Evolutionary conservation across 805 yeast species (phyloP), one percentile per base, ranked within the genome.

Genomic region (Candida ovalis): DNA sequence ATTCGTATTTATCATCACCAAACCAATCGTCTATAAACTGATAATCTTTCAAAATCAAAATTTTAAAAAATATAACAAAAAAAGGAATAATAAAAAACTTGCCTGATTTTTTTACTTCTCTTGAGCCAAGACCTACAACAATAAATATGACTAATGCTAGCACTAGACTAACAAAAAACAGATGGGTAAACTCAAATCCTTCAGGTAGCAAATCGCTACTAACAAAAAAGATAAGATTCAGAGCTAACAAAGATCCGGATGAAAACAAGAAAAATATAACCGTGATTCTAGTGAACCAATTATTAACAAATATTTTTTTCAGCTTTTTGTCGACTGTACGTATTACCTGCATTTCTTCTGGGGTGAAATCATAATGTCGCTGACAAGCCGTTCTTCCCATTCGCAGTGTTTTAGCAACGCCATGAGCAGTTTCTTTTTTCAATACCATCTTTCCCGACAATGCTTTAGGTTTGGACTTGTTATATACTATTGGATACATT

Each of bases 21-120:
- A 46, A 54, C 58, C 57, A 54, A 44, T 53, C 55, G 46, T 54
- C 48, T 10, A 53, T 21, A 30, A 53, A 50, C 18, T 40, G 4
- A 40, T 54, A 54, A 10, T 39, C 21, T 15, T 40, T 33, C 22
- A 43, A 28, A 35, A 50, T 35, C n/a, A 48, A 4, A 19, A 47
- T 42, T 24, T 43, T 50, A 44, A 50, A 45, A 38, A 49, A 50
- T 6, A 53, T 54, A 2, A 33, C 43, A 18, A 53, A 10, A 36
- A 42, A 54, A 9, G 53, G 47, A n/a, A 41, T 44, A 2, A 53
- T 45, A 7, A 19, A 27, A 37, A 39, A 45, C 10, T 43, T 35
- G 4, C 54, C 55, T 17, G 43, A 25, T 21, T 50, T 35, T 43
- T 42, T 40, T 3, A 54, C 53, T 28, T 52, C 58, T 38, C 48